Evolutionary conservation across 1,139 yeast species (phyloP).

Genomic region (Geotrichum candidum): DNA sequence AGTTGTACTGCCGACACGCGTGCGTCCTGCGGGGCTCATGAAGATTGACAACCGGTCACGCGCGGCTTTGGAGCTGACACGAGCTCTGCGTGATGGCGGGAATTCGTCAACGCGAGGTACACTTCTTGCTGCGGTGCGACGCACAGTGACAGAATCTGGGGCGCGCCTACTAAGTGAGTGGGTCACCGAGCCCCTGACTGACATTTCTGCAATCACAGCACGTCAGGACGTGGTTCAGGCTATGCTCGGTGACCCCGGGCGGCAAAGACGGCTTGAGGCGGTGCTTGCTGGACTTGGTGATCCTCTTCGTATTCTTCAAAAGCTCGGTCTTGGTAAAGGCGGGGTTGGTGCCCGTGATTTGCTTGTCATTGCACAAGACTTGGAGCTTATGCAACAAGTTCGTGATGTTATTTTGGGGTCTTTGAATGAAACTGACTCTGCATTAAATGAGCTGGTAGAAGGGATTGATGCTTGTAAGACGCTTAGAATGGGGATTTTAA

Average conservation of each 20-base stretch:
- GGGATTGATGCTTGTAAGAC: constrained; percentile 22
- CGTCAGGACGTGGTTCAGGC: constrained; percentile 61
- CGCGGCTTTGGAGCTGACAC: constrained; percentile 57
- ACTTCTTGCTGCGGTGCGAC: constrained; percentile 55
- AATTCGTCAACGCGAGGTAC: constrained; percentile 57
- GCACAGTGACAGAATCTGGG: constrained; percentile 79
- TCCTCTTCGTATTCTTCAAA: constrained; percentile 50
- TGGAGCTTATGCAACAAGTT: constrained; percentile 30
- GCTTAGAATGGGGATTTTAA: constrained; percentile 28
- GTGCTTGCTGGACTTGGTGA: constrained; percentile 41
- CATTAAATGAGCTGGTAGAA: constrained; percentile 19
- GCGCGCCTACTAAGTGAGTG: constrained; percentile 70
- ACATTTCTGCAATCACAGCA: constrained; percentile 46
- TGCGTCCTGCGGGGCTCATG: constrained; percentile 48
- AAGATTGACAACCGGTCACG: constrained; percentile 81
- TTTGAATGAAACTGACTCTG: neutral
- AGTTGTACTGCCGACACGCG: constrained; percentile 48
- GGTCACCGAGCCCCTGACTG: constrained; percentile 75
- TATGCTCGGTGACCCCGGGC: constrained; percentile 41
- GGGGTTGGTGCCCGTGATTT: constrained; percentile 40
- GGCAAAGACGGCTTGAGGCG: constrained; percentile 36
- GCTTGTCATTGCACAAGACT: constrained; percentile 40
- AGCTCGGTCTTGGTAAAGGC: constrained; percentile 42
- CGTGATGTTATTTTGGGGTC: neutral
- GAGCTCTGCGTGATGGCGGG: constrained; percentile 45